A percentile compares a stretch with the other conserved stretches of the same genome.
phyloP scores from a whole-genome alignment of 108 stramenopile genomes.

The Cylindrotheca closterium region DNA sequence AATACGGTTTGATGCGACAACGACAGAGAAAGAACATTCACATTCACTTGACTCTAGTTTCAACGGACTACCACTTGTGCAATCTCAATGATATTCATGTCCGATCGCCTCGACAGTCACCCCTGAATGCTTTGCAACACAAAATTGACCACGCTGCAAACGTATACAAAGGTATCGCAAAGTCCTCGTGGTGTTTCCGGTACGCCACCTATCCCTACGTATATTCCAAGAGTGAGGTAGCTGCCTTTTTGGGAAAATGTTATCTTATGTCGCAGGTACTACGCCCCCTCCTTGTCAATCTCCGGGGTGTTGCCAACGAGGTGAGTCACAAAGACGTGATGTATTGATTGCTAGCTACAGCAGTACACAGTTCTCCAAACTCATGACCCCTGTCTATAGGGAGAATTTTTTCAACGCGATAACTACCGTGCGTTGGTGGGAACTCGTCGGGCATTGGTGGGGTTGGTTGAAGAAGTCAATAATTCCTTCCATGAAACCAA shows the following conservation, averaged over 20 bases:
- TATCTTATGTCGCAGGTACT: conserved; percentile 70
- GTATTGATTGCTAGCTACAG: neutral
- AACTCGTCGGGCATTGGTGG: conserved; percentile 70
- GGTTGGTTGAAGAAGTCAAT: conserved; percentile 69
- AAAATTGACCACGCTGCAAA: conserved; percentile 25
- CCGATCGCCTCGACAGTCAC: conserved; percentile 58
- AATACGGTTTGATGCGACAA: conserved; percentile 50
- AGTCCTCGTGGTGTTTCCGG: conserved; percentile 69
- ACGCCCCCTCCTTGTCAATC: conserved; percentile 68
- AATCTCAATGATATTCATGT: conserved; percentile 73
- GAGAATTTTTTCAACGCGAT: conserved; percentile 83
- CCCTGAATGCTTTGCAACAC: conserved; percentile 24
- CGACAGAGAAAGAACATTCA: conserved; percentile 53
- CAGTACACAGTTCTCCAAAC: neutral
- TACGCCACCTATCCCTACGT: conserved; percentile 71
- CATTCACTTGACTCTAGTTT: conserved; percentile 69
- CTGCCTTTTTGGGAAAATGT: conserved; percentile 70
- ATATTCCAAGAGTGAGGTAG: conserved; percentile 50
- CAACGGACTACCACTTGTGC: conserved; percentile 75
- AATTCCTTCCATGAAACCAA: conserved; percentile 19
- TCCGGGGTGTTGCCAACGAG: conserved; percentile 72
- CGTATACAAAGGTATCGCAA: conserved; percentile 43
- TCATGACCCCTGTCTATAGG: too few relatives aligned
- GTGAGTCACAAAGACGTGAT: conserved; percentile 30
- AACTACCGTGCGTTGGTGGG: conserved; percentile 68